Evolutionary conservation across 139 green algal species (phyloP).

Genomic region (Coelastrella sp.): DNA sequence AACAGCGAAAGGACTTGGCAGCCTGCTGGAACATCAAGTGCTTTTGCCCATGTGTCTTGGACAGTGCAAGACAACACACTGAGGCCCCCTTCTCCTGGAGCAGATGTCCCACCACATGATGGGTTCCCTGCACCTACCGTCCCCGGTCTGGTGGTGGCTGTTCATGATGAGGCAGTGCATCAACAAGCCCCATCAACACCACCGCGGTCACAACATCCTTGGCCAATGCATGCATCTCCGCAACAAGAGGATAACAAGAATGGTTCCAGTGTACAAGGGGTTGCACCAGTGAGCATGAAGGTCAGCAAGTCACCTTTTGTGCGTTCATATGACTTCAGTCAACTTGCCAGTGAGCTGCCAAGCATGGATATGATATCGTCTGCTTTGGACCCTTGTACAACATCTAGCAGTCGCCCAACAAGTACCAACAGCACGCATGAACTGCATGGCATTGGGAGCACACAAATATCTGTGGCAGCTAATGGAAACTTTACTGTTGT

Average conservation of each 20-base stretch:
- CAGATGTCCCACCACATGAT: neutral
- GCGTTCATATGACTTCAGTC: constrained; percentile 22
- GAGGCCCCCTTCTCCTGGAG: neutral
- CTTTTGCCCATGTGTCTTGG: neutral
- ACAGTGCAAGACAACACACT: no score
- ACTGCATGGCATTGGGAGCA: constrained; percentile 14
- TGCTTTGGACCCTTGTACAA: no score
- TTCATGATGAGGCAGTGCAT: neutral
- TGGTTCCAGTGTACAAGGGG: neutral
- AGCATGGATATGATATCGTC: no score
- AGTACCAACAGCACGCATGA: neutral
- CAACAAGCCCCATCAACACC: neutral
- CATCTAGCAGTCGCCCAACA: neutral
- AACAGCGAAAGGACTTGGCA: neutral
- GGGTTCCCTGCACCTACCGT: no score
- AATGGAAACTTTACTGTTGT: neutral
- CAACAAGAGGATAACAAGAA: neutral
- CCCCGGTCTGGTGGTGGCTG: neutral
- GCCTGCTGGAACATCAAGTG: neutral
- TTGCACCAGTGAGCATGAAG: neutral
- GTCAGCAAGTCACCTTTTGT: constrained; percentile 26
- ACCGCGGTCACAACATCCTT: neutral
- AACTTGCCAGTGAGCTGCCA: constrained; percentile 7
- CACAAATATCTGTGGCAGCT: neutral
- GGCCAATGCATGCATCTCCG: neutral